These are phyloP conservation scores for Fonsecaea pedrosoi DNA, from an alignment of 2,329 filamentous ascomycete species.

Conservation along the genomic window DNA sequence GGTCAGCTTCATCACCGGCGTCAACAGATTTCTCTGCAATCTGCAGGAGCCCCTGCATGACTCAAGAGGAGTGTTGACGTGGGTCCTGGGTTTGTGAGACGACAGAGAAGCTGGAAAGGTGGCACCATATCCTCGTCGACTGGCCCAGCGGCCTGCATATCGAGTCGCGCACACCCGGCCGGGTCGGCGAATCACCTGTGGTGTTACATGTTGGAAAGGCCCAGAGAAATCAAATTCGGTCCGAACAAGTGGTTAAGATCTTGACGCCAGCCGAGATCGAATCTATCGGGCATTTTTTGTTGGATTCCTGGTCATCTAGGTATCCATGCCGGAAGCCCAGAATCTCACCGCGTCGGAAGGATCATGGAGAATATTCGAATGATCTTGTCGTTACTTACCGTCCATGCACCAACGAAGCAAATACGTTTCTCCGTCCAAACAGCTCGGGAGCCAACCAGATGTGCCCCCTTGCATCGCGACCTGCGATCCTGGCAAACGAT, in stretches of 20 bases:
- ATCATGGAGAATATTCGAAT: conserved; percentile 8
- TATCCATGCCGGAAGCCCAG: conserved; percentile 8
- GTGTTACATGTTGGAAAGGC: conserved; percentile 81
- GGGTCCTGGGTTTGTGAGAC: too few relatives aligned
- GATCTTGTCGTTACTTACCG: background rate
- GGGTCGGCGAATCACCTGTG: conserved; percentile 67
- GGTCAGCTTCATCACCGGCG: too few relatives aligned
- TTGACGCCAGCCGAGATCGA: conserved; percentile 81
- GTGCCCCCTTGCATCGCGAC: too few relatives aligned
- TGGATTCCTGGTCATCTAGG: conserved; percentile 85
- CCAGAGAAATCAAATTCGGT: conserved; percentile 74
- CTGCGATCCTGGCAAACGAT: too few relatives aligned
- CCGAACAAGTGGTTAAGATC: conserved; percentile 88
- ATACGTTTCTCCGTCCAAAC: conserved; percentile 16
- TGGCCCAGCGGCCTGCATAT: too few relatives aligned
- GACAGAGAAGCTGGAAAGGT: too few relatives aligned
- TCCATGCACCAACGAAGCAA: background rate
- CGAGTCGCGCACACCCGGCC: too few relatives aligned
- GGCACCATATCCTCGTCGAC: too few relatives aligned
- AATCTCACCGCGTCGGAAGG: conserved; percentile 2
- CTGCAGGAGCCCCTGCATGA: too few relatives aligned
- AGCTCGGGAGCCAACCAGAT: conserved; percentile 10
- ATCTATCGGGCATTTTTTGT: conserved; percentile 87
- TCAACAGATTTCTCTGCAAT: too few relatives aligned
- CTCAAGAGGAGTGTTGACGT: too few relatives aligned